A percentile compares a stretch with the other conserved stretches of the same genome.
phyloP scores from a whole-genome alignment of 331 rosid genomes.

The Stylosanthes scabra region DNA sequence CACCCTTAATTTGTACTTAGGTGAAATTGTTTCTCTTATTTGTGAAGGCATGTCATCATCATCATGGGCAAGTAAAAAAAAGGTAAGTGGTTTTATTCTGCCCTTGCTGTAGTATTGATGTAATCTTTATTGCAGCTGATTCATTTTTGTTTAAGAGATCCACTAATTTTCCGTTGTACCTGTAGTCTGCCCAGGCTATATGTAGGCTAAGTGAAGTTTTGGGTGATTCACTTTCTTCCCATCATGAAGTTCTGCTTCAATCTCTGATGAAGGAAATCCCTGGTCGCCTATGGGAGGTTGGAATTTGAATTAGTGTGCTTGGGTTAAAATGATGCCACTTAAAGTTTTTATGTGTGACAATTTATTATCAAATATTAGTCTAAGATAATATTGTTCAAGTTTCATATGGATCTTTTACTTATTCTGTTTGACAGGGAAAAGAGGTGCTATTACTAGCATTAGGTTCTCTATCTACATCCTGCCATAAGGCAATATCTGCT shows the following conservation, averaged over 20 bases:
- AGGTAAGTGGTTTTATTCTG: slow-evolving; percentile 54
- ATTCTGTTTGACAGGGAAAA: slow-evolving; percentile 74
- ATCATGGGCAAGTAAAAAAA: slow-evolving; percentile 88
- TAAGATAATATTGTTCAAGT: slow-evolving; percentile 7
- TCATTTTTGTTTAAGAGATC: slow-evolving; percentile 27
- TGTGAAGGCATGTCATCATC: slow-evolving; percentile 80
- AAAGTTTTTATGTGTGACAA: slow-evolving; percentile 7
- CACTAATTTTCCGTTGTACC: slow-evolving; percentile 40
- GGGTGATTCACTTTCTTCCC: slow-evolving; percentile 84
- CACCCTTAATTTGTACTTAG: slow-evolving; percentile 82
- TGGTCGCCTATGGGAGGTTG: slow-evolving; percentile 98
- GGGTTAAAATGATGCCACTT: slow-evolving; percentile 19
- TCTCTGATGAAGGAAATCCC: slow-evolving; percentile 89
- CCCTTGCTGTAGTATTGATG: slow-evolving; percentile 31
- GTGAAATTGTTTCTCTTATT: slow-evolving; percentile 83
- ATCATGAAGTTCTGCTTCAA: slow-evolving; percentile 73
- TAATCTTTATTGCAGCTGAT: slow-evolving; percentile 14
- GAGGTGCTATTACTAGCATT: slow-evolving; percentile 74
- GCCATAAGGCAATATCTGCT: slow-evolving; percentile 71
- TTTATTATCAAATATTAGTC: slow-evolving; percentile 15
- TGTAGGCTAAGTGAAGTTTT: slow-evolving; percentile 90
- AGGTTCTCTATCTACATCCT: slow-evolving; percentile 79
- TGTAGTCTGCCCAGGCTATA: slow-evolving; percentile 92
- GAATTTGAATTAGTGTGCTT: slow-evolving; percentile 25
- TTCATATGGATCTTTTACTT: slow-evolving; percentile 28